phyloP scores from a whole-genome alignment of 352 stramenopile species.

The Pythium sp. region DNA sequence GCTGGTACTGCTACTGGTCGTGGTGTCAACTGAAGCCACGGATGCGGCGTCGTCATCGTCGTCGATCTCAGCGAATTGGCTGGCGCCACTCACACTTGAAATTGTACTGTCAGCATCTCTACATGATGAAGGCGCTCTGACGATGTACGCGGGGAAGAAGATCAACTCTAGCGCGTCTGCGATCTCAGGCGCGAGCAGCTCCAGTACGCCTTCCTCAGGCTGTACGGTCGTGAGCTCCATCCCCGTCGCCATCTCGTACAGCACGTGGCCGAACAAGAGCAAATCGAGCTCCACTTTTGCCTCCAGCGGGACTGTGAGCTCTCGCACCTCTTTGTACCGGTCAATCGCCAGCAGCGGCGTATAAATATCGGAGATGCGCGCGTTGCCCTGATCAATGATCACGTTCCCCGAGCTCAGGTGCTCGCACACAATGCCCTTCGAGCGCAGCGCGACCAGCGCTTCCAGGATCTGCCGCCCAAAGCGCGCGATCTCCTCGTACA shows the following conservation, averaged over 20 bases:
- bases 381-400: slow-evolving; percentile 56
- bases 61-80: not conserved
- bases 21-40: slow-evolving; percentile 2
- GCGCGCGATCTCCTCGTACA: slow-evolving; percentile 45
- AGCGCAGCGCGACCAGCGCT: slow-evolving; percentile 45
- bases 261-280: slow-evolving; percentile 62
- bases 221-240: slow-evolving; percentile 41
- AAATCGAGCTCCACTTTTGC: slow-evolving; percentile 65
- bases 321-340: slow-evolving; percentile 44
- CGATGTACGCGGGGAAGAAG: slow-evolving; percentile 35
- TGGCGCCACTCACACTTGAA: not conserved
- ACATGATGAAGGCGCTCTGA: not conserved
- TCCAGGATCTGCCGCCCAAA: slow-evolving; percentile 63
- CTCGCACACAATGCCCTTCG: slow-evolving; percentile 67
- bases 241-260: slow-evolving; percentile 79
- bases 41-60: slow-evolving; percentile 5
- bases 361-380: slow-evolving; percentile 61
- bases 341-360: slow-evolving; percentile 61
- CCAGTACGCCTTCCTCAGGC: slow-evolving; percentile 47
- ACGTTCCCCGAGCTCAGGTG: slow-evolving; percentile 66
- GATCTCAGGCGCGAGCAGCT: slow-evolving; percentile 52
- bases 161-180: slow-evolving; percentile 54
- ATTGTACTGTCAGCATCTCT: not conserved
- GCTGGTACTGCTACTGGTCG: slow-evolving; percentile 12
- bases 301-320: slow-evolving; percentile 61